Evolutionary conservation across 1,139 yeast genomes (phyloP), one percentile per base, ranked within the genome.

Genomic region (Yamadazyma diddensiae): DNA sequence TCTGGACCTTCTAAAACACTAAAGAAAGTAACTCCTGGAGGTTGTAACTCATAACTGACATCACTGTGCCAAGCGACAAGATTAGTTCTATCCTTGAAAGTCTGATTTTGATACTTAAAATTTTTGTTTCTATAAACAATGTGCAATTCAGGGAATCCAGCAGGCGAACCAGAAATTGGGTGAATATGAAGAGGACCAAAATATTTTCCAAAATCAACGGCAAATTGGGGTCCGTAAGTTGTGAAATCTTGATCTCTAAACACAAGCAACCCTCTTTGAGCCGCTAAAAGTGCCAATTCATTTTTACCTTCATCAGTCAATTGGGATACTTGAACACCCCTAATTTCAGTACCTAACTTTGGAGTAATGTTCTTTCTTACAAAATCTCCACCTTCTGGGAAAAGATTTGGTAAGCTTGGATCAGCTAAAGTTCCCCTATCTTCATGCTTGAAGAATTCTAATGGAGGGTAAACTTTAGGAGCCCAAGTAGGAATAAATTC

Each of bases 131-230:
- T 67, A 54, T 71, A 79, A 15, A 79, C 77, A 34, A 79, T 60
- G 48, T 80, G 88, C 41, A 82, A 64, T 45, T 80, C 81, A 2
- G 82, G 75, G 43, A 64, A 60, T 35, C 61, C 71, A 36, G 61
- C 59, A 21, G 90, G 90, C 6, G 83, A 72, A 8, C 86, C 84
- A 6, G 85, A 76, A 3, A 86, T 79, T 30, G 88, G 86, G 50
- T 83, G 92, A 35, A 77, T 69, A 57, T 82, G 92, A 33, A 81
- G 65, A 8, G 77, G 76, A 10, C 90, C 90, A 57, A 70, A 82
- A 53, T 79, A 72, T 31, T 63, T 62, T 20, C 82, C 86, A 49
- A 73, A 73, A n/a, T 72, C 65, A 28, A 64, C 69, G 29, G 72
- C 68, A 42, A 62, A 73, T 26, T 62, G 63, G 6, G 82, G 77